Evolutionary conservation across 805 yeast species (phyloP), one percentile per base, ranked within the genome.

Genomic region (Grigorovia transvaalensis): DNA sequence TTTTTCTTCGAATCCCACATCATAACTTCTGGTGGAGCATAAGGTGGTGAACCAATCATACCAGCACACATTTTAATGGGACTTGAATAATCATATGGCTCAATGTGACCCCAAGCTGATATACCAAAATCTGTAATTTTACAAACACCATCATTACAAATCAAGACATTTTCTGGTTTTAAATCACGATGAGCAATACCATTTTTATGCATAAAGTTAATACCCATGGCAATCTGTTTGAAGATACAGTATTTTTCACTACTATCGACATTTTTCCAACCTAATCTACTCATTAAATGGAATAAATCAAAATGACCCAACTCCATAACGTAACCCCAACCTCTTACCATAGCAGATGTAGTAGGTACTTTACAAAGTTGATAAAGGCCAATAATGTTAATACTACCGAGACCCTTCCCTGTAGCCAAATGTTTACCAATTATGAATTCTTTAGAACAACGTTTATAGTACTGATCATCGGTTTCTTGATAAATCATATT

Each of bases 111-210:
- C 62, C 77, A 78, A 50, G 78, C 83, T 49, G 86, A 79, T 40
- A 85, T 85, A 53, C 93, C 93, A 65, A 84, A 85, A 70, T 85
- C 93, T 35, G 88, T 82, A 30, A 85, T 65, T 60, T 84, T 84
- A 47, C 82, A 78, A 38, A 82, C 62, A 1, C 90, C 91, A 55
- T 74, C 72, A 11, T 66, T 66, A 51, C 80, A 77, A n/a, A 85
- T 58, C 51, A 85, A 67, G 4, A 84, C 72, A 60, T 85, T 85
- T 59, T 85, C 90, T 0, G 90, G 89, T 65, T 85, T 85, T 59
- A 85, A 69, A 70, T 85, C 93, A 44, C 83, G 72, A 63, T 85
- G 91, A 12, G 78, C 88, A 46, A 84, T 74, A 53, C 84, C 93
- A 51, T 72, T 65, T 38, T 78, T 79, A 61, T 85, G 91, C 54